Percentiles rank a stretch among this genome's conserved stretches.
Conservation (phyloP, 371 early-diverging fungal genomes). For the Rhizopus stolonifer region DNA sequence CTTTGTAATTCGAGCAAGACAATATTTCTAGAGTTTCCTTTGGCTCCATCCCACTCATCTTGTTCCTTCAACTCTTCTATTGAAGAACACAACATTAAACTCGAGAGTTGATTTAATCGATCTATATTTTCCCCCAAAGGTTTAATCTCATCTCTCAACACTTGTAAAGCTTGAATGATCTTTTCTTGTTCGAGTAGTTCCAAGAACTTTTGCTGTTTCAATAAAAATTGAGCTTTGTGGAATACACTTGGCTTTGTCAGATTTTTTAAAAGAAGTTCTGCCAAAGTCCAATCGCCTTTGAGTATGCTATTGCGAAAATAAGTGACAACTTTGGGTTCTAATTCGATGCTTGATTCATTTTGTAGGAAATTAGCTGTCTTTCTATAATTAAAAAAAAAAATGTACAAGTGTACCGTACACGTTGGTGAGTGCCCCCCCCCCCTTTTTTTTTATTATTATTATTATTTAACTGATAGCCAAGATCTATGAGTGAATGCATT, state of each 20-base stretch:
- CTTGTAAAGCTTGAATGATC: slow-evolving; percentile 62
- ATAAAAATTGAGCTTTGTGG: slow-evolving; percentile 57
- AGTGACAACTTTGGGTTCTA: slow-evolving; percentile 62
- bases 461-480: slow-evolving; percentile 83
- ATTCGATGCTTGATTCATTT: slow-evolving; percentile 67
- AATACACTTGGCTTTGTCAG: slow-evolving; percentile 30
- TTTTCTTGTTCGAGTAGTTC: slow-evolving; percentile 71
- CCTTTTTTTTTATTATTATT: too few relatives aligned
- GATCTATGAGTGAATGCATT: slow-evolving; percentile 76
- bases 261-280: slow-evolving; percentile 52
- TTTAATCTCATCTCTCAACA: slow-evolving; percentile 73
- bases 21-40: slow-evolving; percentile 68
- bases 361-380: slow-evolving; percentile 63
- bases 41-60: slow-evolving; percentile 80
- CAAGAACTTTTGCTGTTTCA: slow-evolving; percentile 80
- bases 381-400: slow-evolving; percentile 30
- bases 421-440: too few relatives aligned
- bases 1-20: slow-evolving; percentile 69
- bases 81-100: slow-evolving; percentile 65
- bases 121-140: slow-evolving; percentile 64
- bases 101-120: slow-evolving; percentile 59
- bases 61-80: slow-evolving; percentile 59
- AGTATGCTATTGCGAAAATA: slow-evolving; percentile 66
- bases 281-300: slow-evolving; percentile 72
- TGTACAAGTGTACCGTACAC: neutral